Conservation (phyloP, 2,329 filamentous ascomycete genomes). For the Pseudogymnoascus destructans region DNA sequence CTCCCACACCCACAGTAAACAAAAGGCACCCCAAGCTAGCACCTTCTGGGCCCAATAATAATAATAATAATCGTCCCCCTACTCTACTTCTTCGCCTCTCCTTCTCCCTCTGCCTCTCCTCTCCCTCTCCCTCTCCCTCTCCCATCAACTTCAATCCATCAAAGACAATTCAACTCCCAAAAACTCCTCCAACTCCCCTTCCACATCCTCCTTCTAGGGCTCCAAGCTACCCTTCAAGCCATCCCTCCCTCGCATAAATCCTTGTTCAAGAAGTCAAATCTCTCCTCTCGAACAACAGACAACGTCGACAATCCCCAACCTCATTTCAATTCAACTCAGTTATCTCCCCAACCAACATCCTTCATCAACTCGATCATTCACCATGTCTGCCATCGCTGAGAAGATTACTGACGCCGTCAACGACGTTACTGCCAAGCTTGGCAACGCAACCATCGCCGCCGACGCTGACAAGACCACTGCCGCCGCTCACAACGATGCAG, state of each 20-base stretch:
- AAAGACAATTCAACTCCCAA: slow-evolving; percentile 16
- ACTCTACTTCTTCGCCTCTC: not conserved
- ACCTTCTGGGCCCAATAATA: not conserved
- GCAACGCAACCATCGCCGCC: slow-evolving; percentile 53
- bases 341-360: slow-evolving; percentile 30
- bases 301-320: slow-evolving; percentile 30
- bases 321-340: slow-evolving; percentile 41
- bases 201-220: slow-evolving; percentile 48
- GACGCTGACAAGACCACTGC: slow-evolving; percentile 41
- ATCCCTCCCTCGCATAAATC: slow-evolving; percentile 39
- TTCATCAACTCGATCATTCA: slow-evolving; percentile 32
- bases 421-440: slow-evolving; percentile 59
- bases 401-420: slow-evolving; percentile 57
- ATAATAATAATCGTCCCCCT: slow-evolving; percentile 9
- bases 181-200: slow-evolving; percentile 11
- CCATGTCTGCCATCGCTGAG: slow-evolving; percentile 76
- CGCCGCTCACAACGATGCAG: slow-evolving; percentile 69
- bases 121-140: slow-evolving; percentile 9
- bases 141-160: slow-evolving; percentile 24
- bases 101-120: slow-evolving; percentile 10
- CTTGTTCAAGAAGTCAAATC: slow-evolving; percentile 55
- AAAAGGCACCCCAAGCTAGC: not conserved
- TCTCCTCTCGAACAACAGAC: slow-evolving; percentile 25
- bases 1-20: slow-evolving; percentile 13
- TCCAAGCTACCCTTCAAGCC: slow-evolving; percentile 72